Evolutionary conservation across 2,329 filamentous ascomycete genomes (phyloP).

Genomic region (Nemania abortiva): DNA sequence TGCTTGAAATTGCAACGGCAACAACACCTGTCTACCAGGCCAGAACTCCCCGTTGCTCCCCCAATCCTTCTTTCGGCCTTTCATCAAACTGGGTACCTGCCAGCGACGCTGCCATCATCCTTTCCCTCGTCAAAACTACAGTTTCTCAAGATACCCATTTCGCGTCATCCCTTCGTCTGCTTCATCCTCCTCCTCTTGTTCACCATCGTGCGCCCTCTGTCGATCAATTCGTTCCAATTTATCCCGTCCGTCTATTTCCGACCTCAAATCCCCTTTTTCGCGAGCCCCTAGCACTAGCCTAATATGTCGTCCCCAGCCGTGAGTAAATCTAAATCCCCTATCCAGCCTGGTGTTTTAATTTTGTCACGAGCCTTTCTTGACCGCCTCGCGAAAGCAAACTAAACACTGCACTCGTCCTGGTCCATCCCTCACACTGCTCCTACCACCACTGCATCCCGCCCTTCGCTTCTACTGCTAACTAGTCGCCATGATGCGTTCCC

Average conservation of each 20-base stretch:
- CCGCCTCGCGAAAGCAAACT: constrained; percentile 32
- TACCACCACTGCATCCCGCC: constrained; percentile 14
- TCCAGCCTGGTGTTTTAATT: constrained; percentile 38
- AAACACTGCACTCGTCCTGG: constrained; percentile 23
- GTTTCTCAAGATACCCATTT: constrained; percentile 50
- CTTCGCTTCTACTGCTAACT: constrained; percentile 40
- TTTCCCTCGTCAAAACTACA: constrained; percentile 35
- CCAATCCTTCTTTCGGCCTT: constrained; percentile 44
- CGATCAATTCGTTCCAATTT: constrained; percentile 34
- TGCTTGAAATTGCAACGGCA: constrained; percentile 40
- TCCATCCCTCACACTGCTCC: constrained; percentile 8
- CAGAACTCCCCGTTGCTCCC: constrained; percentile 36
- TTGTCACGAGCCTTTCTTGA: constrained; percentile 40
- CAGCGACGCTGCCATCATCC: constrained; percentile 37
- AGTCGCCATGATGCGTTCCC: constrained; percentile 50
- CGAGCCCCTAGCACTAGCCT: constrained; percentile 47
- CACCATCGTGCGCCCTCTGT: constrained; percentile 27
- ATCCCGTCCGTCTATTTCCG: constrained; percentile 22
- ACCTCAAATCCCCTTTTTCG: constrained; percentile 37
- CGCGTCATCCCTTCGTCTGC: constrained; percentile 43
- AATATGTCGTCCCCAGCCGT: constrained; percentile 55
- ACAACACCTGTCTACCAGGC: constrained; percentile 25
- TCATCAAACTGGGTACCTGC: constrained; percentile 38
- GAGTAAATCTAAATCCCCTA: constrained; percentile 50
- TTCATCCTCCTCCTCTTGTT: constrained; percentile 19